Base-by-base conservation (phyloP, 2,329 filamentous ascomycete species). In the Ophiostoma sp. region DNA sequence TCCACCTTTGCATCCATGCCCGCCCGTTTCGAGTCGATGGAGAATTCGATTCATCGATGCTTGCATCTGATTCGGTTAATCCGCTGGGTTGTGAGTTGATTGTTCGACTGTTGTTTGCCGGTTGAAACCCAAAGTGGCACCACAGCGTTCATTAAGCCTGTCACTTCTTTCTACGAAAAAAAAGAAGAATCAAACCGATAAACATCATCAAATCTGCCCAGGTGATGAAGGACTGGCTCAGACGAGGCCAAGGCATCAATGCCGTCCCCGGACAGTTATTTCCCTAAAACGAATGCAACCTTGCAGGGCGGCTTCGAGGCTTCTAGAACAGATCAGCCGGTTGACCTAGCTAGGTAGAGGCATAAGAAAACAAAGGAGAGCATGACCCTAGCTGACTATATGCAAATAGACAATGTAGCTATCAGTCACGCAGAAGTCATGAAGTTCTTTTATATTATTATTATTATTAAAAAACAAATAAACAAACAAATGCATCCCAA, bases 191-290 rank as follows among this genome's bases (percentile, higher is more conserved):
- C 8, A 39, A 39, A 39, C 2, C 8, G 36, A 54, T 23, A 54
- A 13, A 23, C 52, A 57, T 57, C 52, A 27, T 3, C 52, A 57
- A 57, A 27, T 57, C 17, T 23, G 23, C 15, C 15, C 15, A 48
- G 44, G 52, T 41, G 36, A 36, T 17, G 44, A 57, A 39, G 52
- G 67, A 71, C 71, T 68, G 69, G 71, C 23, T 48, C 62, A 71
- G 65, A 69, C 54, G 27, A 27, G 44, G 69, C 71, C 71, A 72
- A 72, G 71, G 44, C 65, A 72, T 68, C 69, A 71, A 60, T 57
- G 52, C 52, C 52, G 23, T 11, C 36, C 44, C n/a, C 6, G 44
- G 44, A 48, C 44, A n/a, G 44, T 48, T 48, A 48, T 48, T n/a
- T 48, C 44, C 44, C 44, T n/a, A 48, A 48, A 48, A 48, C 44